Evolutionary conservation across 108 stramenopile genomes (phyloP).

Genomic region (Cyclotella atomus): DNA sequence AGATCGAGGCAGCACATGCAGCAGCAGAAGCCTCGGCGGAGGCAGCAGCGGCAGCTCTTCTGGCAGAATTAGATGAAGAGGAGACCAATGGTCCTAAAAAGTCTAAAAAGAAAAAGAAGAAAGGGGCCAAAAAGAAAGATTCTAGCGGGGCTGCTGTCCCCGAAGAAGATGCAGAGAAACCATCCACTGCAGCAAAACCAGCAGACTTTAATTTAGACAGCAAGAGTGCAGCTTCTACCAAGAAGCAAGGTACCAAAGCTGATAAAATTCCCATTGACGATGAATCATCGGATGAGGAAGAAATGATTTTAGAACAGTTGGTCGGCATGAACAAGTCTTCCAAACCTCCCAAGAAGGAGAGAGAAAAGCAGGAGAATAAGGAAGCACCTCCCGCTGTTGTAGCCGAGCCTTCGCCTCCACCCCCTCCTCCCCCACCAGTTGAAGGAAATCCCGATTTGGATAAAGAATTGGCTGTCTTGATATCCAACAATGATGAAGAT

Average conservation of each 20-base stretch:
- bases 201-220: slow-evolving; percentile 8
- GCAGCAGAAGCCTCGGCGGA: slow-evolving; percentile 82
- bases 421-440: background rate
- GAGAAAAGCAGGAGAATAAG: slow-evolving; percentile 28
- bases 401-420: slow-evolving; percentile 8
- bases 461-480: slow-evolving; percentile 51
- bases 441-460: slow-evolving; percentile 33
- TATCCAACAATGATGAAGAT: slow-evolving; percentile 65
- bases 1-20: slow-evolving; percentile 54
- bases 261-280: slow-evolving; percentile 30
- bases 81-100: slow-evolving; percentile 68
- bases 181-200: background rate
- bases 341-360: slow-evolving; percentile 41
- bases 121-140: slow-evolving; percentile 58
- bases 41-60: slow-evolving; percentile 84
- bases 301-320: slow-evolving; percentile 52
- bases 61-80: slow-evolving; percentile 91
- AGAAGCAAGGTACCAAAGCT: slow-evolving; percentile 28
- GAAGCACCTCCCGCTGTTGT: slow-evolving; percentile 15
- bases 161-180: slow-evolving; percentile 9
- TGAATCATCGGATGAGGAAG: slow-evolving; percentile 52
- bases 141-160: background rate
- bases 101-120: slow-evolving; percentile 85
- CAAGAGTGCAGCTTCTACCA: slow-evolving; percentile 20
- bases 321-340: slow-evolving; percentile 39